These are phyloP conservation scores for Neophaeococcomyces aloes DNA, from an alignment of 2,329 filamentous ascomycete genomes.

Conservation along the genomic window DNA sequence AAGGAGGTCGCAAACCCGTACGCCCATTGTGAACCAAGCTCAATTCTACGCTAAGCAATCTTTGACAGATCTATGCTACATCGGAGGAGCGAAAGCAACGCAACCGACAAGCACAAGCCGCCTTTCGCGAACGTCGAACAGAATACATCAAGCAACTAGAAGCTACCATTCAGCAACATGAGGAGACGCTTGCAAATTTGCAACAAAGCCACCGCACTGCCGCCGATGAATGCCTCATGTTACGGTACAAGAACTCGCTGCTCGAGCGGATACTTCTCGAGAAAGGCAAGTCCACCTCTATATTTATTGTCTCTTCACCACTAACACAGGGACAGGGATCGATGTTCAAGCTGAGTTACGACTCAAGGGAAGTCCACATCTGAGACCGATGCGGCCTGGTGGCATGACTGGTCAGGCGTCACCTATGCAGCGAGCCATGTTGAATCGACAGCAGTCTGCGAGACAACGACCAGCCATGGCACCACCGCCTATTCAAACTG, in stretches of 20 bases:
- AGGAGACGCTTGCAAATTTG: constrained; percentile 82
- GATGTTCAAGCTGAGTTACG: constrained; percentile 94
- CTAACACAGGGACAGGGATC: constrained; percentile 52
- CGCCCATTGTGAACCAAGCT: constrained; percentile 32
- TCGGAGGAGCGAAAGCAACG: constrained; percentile 97
- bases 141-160: constrained; percentile 99
- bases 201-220: constrained; percentile 91
- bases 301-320: not conserved
- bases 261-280: constrained; percentile 91
- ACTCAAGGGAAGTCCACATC: constrained; percentile 77
- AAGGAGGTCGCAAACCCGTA: constrained; percentile 96
- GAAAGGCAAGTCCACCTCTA: constrained; percentile 55
- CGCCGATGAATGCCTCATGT: constrained; percentile 93
- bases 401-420: constrained; percentile 62
- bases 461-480: constrained; percentile 24
- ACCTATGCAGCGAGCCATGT: constrained; percentile 67
- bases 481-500: constrained; percentile 21
- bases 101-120: constrained; percentile 92
- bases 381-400: constrained; percentile 43
- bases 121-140: constrained; percentile 89
- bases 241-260: constrained; percentile 95
- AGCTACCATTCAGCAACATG: constrained; percentile 92
- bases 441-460: constrained; percentile 55
- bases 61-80: constrained; percentile 80
- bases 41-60: constrained; percentile 15